A percentile compares a stretch with the other conserved stretches of the same genome.
phyloP scores from a whole-genome alignment of 306 rosid genomes.

The Coriaria nepalensis region DNA sequence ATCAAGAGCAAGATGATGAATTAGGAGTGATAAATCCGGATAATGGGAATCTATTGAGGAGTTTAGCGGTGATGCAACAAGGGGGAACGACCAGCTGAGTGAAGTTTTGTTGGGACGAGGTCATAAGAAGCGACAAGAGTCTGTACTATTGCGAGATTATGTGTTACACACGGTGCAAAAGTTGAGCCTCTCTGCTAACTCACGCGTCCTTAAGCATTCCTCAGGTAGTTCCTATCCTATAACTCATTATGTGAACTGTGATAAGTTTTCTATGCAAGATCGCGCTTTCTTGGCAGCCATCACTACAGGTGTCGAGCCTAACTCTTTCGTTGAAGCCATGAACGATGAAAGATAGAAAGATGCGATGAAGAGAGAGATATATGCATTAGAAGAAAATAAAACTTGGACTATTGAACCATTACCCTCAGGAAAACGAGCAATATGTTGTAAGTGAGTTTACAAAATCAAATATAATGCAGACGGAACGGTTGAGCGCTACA shows the following conservation, averaged over 20 bases:
- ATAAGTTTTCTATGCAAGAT: neutral
- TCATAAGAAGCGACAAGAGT: too few species aligned
- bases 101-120: too few species aligned
- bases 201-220: neutral
- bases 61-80: too few species aligned
- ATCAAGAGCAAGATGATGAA: too few species aligned
- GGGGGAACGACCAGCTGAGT: too few species aligned
- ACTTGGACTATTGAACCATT: neutral
- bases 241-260: neutral
- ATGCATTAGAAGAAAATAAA: neutral
- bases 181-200: neutral
- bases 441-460: neutral
- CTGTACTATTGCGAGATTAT: neutral
- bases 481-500: neutral
- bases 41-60: too few species aligned
- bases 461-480: neutral
- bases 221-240: constrained; percentile 6
- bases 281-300: neutral
- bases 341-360: constrained; percentile 1
- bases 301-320: neutral
- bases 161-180: neutral
- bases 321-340: neutral
- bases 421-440: neutral
- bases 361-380: neutral
- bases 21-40: too few species aligned